Evolutionary conservation across 73 alveolate species (phyloP).

Genomic region (Diophrys sp.): DNA sequence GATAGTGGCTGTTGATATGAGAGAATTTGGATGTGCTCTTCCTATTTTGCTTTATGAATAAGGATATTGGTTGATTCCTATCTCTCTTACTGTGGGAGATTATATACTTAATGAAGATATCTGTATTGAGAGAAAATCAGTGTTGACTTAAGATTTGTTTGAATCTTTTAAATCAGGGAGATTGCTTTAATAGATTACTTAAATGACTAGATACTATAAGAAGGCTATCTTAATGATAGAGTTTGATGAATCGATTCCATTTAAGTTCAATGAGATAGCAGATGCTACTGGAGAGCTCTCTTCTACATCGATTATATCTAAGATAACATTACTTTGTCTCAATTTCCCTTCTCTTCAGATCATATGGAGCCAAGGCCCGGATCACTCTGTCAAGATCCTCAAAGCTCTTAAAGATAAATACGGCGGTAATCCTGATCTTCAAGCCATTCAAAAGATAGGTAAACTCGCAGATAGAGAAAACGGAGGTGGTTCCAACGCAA

Average conservation of each 20-base stretch:
- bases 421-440: neutral
- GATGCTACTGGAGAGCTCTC: neutral
- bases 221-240: slow-evolving; percentile 79
- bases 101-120: slow-evolving; percentile 76
- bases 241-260: slow-evolving; percentile 77
- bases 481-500: slow-evolving; percentile 2
- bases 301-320: neutral
- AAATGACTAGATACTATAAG: slow-evolving; percentile 74
- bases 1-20: neutral
- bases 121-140: slow-evolving; percentile 87
- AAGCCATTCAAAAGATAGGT: neutral
- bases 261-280: slow-evolving; percentile 14
- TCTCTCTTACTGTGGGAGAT: slow-evolving; percentile 85
- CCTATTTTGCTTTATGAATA: neutral
- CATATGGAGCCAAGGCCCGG: slow-evolving; percentile 3
- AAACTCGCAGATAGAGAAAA: neutral
- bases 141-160: slow-evolving; percentile 81
- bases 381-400: slow-evolving; percentile 12
- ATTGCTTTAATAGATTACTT: slow-evolving; percentile 62
- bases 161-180: slow-evolving; percentile 76
- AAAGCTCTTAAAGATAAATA: neutral
- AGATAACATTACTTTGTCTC: neutral
- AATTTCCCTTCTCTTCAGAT: slow-evolving; percentile 9
- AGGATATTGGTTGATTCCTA: slow-evolving; percentile 37
- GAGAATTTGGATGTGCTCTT: neutral